Evolutionary conservation across 2,329 filamentous ascomycete species (phyloP), one percentile per base, ranked within the genome.

Genomic region (Aspergillus arachidicola): DNA sequence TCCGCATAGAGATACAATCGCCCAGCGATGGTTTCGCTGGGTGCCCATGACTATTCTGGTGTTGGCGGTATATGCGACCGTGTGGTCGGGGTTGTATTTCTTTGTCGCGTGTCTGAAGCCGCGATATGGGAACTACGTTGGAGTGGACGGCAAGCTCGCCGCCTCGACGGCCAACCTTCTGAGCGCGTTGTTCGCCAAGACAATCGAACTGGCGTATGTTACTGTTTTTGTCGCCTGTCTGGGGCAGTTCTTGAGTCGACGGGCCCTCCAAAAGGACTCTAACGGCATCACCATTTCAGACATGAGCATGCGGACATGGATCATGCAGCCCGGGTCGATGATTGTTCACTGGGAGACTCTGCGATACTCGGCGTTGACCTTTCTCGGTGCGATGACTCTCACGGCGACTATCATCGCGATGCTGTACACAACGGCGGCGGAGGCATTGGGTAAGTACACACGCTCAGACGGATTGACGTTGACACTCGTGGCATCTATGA

Each of bases 271-370:
- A 28, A 85, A 83, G 59, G 80, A 83, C 10, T 85, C 87, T 0
- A 79, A 81, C 3, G 91, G 91, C 2, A 85, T 94, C 62, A 92
- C 87, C 0, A 83, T 94, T 19, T 89, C 91, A 0, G 91, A 94
- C 71, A 86, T 94, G 80, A 89, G 85, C 19, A 93, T 94, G 90
- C 84, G 91, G 54, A 85, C 85, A 50, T 94, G 91, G 91, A 85
- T 90, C 23, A 86, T 89, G 79, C 87, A 90, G 75, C 90, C 91
- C 0, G 91, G 91, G 0, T 89, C 87, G 0, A 81, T 94, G 66
- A 80, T 94, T 23, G 91, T 89, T 0, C 88, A 92, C 68, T 90
- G 83, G 76, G 83, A 89, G 65, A 86, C 85, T 4, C 79, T 93
- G 1, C 83, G 84, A 6, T 89, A 90, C 63, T 89, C 89, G 0